phyloP scores from a whole-genome alignment of 2,329 filamentous ascomycete genomes.

The Colletotrichum plurivorum region DNA sequence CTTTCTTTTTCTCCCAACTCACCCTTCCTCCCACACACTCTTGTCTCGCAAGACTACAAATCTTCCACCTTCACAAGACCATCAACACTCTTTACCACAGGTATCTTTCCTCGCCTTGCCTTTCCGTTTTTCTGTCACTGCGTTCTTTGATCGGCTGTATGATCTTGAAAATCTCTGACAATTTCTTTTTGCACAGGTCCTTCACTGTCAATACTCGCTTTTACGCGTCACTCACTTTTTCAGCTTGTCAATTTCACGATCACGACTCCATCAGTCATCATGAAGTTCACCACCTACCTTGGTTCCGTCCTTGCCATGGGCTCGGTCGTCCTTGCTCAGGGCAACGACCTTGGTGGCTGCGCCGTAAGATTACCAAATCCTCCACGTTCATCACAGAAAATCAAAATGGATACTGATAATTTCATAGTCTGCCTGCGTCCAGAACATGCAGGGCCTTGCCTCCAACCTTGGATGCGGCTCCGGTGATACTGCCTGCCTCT shows the following conservation, averaged over 20 bases:
- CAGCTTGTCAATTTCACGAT: conserved; percentile 9
- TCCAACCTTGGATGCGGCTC: conserved; percentile 61
- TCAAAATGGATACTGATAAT: neutral
- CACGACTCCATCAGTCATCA: conserved; percentile 19
- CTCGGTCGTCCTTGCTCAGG: conserved; percentile 51
- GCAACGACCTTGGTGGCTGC: conserved; percentile 59
- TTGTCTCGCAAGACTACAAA: neutral
- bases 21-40: conserved; percentile 2
- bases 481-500: conserved; percentile 61
- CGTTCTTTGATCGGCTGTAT: neutral
- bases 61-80: neutral
- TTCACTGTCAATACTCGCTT: conserved; percentile 5
- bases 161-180: neutral
- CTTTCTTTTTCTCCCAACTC: conserved; percentile 14
- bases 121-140: neutral
- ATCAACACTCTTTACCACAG: conserved; percentile 16
- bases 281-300: conserved; percentile 35
- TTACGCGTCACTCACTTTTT: conserved; percentile 16
- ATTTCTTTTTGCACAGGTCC: conserved; percentile 9
- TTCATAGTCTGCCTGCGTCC: conserved; percentile 31
- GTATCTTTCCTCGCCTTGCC: neutral
- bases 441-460: conserved; percentile 59
- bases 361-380: conserved; percentile 61
- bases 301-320: conserved; percentile 55
- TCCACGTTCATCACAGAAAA: neutral